Base-by-base conservation (phyloP, 140 eudicot genomes). In the Senecio squalidus region DNA sequence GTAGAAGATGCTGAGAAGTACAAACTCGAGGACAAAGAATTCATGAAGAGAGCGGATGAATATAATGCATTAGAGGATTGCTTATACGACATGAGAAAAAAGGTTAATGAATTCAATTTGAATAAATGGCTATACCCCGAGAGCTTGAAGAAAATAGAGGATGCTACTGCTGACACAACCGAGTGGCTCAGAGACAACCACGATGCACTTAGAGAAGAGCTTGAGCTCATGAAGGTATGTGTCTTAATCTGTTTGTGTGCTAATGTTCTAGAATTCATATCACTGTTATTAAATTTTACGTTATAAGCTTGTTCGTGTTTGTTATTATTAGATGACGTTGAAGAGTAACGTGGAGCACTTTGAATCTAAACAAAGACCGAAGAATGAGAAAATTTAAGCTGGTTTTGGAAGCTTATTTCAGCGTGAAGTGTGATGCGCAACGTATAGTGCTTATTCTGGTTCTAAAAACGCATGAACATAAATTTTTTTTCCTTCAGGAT, bases 101-200 rank as follows among this genome's bases (percentile, higher is more conserved):
- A 52, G 50, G 21, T 51, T 2, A 61, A 54, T 20, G 56, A 70
- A 21, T 58, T 9, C 25, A 46, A 16, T 20, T 4, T 68, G 9
- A 58, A 33, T 51, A 56, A 67, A 38, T 5, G 0, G 38, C 26
- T 41, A 13, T 21, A 4, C 0, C 44, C 47, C 15, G 21, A 8
- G 48, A 30, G 10, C 23, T 41, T 51, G 63, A 70, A 51, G 64
- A 24, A 15, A 22, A 51, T 61, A 29, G 64, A 70, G 58, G 53
- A 6, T 6, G 49, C 29, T 2, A 9, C 61, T 52, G 39, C 34
- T 0, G 4, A 11, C 20, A 50, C 56, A n/a, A 22, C 21, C 34
- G 13, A 50, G 34, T 24, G 56, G 34, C 56, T 50, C 20, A 0
- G 13, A 9, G 18, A 13, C 5, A 50, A 10, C 2, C 0, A 14